phyloP scores from a whole-genome alignment of 1,284 basidiomycete species.

The Ceratobasidium sp. region DNA sequence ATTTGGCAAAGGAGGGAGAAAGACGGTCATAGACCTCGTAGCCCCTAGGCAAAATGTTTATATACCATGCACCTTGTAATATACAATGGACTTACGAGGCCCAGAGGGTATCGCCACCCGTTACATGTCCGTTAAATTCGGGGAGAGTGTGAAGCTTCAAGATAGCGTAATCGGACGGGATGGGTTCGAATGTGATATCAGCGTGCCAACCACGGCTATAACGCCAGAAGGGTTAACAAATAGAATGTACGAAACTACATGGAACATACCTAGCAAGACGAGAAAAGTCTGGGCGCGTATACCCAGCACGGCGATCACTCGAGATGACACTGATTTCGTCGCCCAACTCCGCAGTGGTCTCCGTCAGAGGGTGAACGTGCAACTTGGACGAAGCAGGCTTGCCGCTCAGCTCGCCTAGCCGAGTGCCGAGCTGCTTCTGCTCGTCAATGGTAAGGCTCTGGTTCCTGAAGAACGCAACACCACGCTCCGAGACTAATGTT shows the following conservation, averaged over 20 bases:
- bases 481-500: constrained; percentile 63
- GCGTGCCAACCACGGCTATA: constrained; percentile 61
- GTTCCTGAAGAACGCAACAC: constrained; percentile 74
- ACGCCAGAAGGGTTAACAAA: constrained; percentile 43
- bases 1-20: constrained; percentile 61
- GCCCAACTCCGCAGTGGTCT: constrained; percentile 58
- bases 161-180: constrained; percentile 71
- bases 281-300: constrained; percentile 32
- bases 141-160: constrained; percentile 68
- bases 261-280: constrained; percentile 13
- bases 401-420: constrained; percentile 65
- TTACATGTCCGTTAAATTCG: constrained; percentile 38
- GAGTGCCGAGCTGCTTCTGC: constrained; percentile 56
- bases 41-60: constrained; percentile 50
- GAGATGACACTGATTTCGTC: constrained; percentile 60
- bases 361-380: constrained; percentile 71
- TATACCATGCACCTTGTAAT: neutral
- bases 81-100: constrained; percentile 44
- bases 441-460: constrained; percentile 59
- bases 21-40: constrained; percentile 72
- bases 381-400: constrained; percentile 62
- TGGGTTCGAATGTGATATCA: constrained; percentile 74
- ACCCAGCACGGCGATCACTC: constrained; percentile 51
- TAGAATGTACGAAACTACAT: neutral
- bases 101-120: constrained; percentile 57